Evolutionary conservation across 2,329 filamentous ascomycete species (phyloP).

Genomic region (Lachnellula occidentalis): DNA sequence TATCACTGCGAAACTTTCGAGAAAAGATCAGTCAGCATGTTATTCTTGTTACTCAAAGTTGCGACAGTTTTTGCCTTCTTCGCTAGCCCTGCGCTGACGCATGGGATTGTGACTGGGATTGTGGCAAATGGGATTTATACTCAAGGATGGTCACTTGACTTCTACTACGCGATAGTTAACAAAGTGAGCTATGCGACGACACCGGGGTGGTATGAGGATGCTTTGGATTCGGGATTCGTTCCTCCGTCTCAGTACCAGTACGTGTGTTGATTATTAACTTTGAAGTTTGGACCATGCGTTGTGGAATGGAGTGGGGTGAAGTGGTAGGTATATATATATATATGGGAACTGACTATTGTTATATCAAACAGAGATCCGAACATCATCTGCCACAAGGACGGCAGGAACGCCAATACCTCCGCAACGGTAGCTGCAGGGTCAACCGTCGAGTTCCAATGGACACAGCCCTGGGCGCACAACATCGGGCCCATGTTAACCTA

Average conservation of each 20-base stretch:
- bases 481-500: conserved; percentile 31
- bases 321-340: too few species aligned
- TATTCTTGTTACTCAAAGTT: neutral
- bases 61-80: neutral
- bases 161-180: conserved; percentile 25
- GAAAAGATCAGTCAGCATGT: neutral
- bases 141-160: conserved; percentile 20
- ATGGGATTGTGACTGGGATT: conserved; percentile 39
- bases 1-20: neutral
- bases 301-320: too few species aligned
- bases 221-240: conserved; percentile 47
- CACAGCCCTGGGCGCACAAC: conserved; percentile 56
- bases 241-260: conserved; percentile 38
- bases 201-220: conserved; percentile 39
- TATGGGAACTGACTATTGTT: neutral
- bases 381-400: conserved; percentile 57
- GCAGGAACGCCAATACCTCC: conserved; percentile 41
- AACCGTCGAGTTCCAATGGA: conserved; percentile 54
- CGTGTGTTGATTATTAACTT: neutral
- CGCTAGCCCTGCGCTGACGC: conserved; percentile 26
- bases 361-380: conserved; percentile 33
- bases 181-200: conserved; percentile 18
- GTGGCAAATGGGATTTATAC: conserved; percentile 39
- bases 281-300: neutral
- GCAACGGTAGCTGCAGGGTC: conserved; percentile 53